These are phyloP conservation scores for Tetrapisispora iriomotensis DNA, from an alignment of 805 yeast species.

Conservation along the genomic window DNA sequence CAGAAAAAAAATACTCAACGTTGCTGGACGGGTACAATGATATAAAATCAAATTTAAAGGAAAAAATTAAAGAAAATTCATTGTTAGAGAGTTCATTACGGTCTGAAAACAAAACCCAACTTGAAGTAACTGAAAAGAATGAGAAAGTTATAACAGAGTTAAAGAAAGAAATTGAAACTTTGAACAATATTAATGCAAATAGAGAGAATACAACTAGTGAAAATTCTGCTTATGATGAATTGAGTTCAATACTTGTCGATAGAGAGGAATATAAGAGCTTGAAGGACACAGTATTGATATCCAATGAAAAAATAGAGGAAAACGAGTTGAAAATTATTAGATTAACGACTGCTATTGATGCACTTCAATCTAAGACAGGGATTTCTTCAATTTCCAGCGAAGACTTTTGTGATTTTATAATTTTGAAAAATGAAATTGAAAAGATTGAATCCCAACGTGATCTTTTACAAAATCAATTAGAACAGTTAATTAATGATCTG, in stretches of 20 bases:
- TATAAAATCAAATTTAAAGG: conserved; percentile 33
- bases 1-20: conserved; percentile 19
- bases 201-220: conserved; percentile 7
- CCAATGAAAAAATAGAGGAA: conserved; percentile 27
- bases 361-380: conserved; percentile 23
- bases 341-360: conserved; percentile 37
- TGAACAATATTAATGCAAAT: neutral
- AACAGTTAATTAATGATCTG: conserved; percentile 59
- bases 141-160: conserved; percentile 31
- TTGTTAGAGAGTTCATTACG: conserved; percentile 17
- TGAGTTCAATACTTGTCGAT: conserved; percentile 2
- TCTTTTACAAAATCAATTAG: conserved; percentile 56
- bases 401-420: conserved; percentile 52
- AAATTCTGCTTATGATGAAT: neutral
- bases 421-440: conserved; percentile 52
- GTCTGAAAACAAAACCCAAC: conserved; percentile 25
- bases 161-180: conserved; percentile 44
- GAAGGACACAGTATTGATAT: conserved; percentile 19
- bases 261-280: conserved; percentile 8
- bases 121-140: neutral
- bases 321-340: conserved; percentile 27
- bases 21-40: conserved; percentile 31
- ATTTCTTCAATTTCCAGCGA: neutral
- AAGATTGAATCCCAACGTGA: conserved; percentile 62
- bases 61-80: conserved; percentile 33